These are phyloP conservation scores for Leishmania amazonensis DNA, from an alignment of 208 protist genomes.

Conservation along the genomic window DNA sequence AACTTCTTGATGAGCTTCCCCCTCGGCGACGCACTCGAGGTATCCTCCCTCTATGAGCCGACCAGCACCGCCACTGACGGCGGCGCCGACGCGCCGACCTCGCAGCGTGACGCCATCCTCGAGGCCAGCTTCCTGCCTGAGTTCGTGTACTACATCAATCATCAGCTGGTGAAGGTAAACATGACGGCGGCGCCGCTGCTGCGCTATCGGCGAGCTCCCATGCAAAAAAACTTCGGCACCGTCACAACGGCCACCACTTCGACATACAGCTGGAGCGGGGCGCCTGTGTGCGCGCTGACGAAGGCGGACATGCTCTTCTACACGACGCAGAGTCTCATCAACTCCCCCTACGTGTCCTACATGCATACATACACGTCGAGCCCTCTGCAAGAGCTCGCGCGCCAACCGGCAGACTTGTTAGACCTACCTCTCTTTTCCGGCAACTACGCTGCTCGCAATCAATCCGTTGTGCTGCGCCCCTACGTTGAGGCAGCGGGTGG, in stretches of 20 bases:
- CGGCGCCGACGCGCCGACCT: slow-evolving; percentile 17
- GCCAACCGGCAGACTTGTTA: slow-evolving; percentile 47
- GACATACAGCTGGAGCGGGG: slow-evolving; percentile 26
- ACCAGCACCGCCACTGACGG: background rate
- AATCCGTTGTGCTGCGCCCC: slow-evolving; percentile 45
- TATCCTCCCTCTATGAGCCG: slow-evolving; percentile 23
- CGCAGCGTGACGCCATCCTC: slow-evolving; percentile 46
- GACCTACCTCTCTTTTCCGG: slow-evolving; percentile 56
- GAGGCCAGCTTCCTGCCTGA: slow-evolving; percentile 72
- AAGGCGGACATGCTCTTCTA: slow-evolving; percentile 72
- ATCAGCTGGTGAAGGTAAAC: slow-evolving; percentile 49
- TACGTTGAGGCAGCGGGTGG: slow-evolving; percentile 49
- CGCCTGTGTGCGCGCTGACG: slow-evolving; percentile 55
- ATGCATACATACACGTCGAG: slow-evolving; percentile 51
- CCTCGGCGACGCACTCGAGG: slow-evolving; percentile 36
- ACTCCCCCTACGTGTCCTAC: slow-evolving; percentile 56
- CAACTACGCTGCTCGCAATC: slow-evolving; percentile 61
- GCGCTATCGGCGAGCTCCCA: slow-evolving; percentile 27
- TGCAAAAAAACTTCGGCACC: slow-evolving; percentile 1
- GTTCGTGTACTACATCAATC: slow-evolving; percentile 66
- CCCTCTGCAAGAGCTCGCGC: slow-evolving; percentile 41
- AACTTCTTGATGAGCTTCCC: slow-evolving; percentile 66
- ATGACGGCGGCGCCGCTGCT: slow-evolving; percentile 77
- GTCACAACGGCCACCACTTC: background rate
- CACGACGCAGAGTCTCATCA: slow-evolving; percentile 52